These are phyloP conservation scores for Akebia trifoliata DNA, from an alignment of 164 flowering plant genomes.

Conservation along the genomic window DNA sequence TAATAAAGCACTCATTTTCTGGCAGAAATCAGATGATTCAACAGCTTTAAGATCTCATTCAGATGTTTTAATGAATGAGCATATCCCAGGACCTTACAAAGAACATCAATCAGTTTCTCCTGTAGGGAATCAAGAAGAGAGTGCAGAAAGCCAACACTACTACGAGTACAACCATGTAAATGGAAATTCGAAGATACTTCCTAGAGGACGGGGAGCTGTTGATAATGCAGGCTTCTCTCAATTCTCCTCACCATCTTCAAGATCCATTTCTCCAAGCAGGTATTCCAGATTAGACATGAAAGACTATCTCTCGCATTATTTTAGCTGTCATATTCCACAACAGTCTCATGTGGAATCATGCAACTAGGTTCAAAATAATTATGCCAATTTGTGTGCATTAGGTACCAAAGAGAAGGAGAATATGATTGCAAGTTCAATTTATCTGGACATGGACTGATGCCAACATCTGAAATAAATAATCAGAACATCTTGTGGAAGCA, in stretches of 20 bases:
- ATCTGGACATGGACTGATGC: constrained; percentile 53
- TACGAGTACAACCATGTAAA: constrained; percentile 33
- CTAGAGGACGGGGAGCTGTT: no score
- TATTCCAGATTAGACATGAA: constrained; percentile 14
- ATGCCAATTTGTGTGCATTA: constrained; percentile 22
- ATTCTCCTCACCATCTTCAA: constrained; percentile 52
- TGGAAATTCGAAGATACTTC: constrained; percentile 45
- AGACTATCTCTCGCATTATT: background rate
- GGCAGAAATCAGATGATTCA: constrained; percentile 54
- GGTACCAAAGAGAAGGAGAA: constrained; percentile 55
- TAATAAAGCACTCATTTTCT: background rate
- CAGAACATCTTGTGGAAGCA: constrained; percentile 54
- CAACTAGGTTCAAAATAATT: background rate
- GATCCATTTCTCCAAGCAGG: constrained; percentile 59
- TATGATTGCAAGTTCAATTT: constrained; percentile 37
- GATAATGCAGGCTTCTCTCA: constrained; percentile 46
- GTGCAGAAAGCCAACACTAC: constrained; percentile 27
- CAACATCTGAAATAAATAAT: constrained; percentile 48
- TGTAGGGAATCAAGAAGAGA: constrained; percentile 30
- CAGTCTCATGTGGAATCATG: background rate
- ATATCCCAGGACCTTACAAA: constrained; percentile 20
- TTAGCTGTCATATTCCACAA: background rate
- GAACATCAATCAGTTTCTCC: constrained; percentile 27
- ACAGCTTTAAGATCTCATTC: constrained; percentile 23
- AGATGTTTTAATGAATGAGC: constrained; percentile 34